These are phyloP conservation scores for Phytophthora quininea DNA, from an alignment of 352 stramenopile species.

Conservation along the genomic window DNA sequence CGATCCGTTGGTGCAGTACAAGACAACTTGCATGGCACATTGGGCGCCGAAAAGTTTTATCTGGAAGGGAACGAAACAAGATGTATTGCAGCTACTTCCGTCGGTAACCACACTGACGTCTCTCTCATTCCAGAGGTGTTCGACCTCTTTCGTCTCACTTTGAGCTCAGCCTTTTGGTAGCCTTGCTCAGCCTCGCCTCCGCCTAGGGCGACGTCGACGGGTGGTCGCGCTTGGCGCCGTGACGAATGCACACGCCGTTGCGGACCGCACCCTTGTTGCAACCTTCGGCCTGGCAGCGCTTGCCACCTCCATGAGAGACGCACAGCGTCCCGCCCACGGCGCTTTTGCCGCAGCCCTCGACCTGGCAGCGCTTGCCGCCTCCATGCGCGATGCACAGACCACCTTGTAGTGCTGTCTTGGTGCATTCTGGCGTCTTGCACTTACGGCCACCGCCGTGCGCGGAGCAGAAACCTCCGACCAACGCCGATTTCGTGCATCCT, in stretches of 20 bases:
- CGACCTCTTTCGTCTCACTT: slow-evolving; percentile 2
- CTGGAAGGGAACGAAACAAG: slow-evolving; percentile 14
- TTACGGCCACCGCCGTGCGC: slow-evolving; percentile 79
- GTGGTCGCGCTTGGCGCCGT: slow-evolving; percentile 74
- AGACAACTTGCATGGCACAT: slow-evolving; percentile 12
- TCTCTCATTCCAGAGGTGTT: slow-evolving; percentile 26
- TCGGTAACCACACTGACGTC: slow-evolving; percentile 40
- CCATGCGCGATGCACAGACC: slow-evolving; percentile 85
- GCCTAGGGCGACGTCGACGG: slow-evolving; percentile 25
- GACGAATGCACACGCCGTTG: slow-evolving; percentile 88
- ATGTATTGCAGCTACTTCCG: slow-evolving; percentile 44
- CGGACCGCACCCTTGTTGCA: slow-evolving; percentile 86
- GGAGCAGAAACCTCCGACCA: slow-evolving; percentile 85
- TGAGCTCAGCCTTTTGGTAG: slow-evolving; percentile 2
- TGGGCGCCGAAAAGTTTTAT: slow-evolving; percentile 20
- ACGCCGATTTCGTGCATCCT: slow-evolving; percentile 80
- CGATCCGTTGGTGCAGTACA: slow-evolving; percentile 1
- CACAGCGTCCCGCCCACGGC: slow-evolving; percentile 69
- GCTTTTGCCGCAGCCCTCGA: slow-evolving; percentile 69
- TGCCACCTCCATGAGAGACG: slow-evolving; percentile 75
- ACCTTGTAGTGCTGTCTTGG: slow-evolving; percentile 78
- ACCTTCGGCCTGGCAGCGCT: slow-evolving; percentile 73
- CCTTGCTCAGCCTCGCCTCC: slow-evolving; percentile 14
- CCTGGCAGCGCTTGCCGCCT: slow-evolving; percentile 79
- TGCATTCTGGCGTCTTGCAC: slow-evolving; percentile 74